Evolutionary conservation across 805 yeast species (phyloP).

Genomic region (Hanseniaspora pseudoguilliermondii): DNA sequence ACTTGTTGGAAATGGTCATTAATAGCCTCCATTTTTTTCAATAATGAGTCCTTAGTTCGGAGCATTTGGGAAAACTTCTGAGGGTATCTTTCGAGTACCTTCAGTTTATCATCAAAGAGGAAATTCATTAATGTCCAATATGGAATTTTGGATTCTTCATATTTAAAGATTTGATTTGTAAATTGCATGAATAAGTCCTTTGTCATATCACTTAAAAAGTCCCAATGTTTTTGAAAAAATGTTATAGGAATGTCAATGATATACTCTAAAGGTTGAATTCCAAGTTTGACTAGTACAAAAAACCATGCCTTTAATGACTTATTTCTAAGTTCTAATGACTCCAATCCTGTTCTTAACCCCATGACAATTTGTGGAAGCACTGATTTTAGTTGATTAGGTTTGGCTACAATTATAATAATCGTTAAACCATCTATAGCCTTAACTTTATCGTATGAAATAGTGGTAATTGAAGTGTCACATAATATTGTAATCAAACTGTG

Average conservation of each 20-base stretch:
- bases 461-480: conserved; percentile 57
- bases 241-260: conserved; percentile 66
- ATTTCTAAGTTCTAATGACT: conserved; percentile 44
- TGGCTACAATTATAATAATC: conserved; percentile 41
- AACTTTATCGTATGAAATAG: conserved; percentile 59
- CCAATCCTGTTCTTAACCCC: conserved; percentile 69
- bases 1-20: conserved; percentile 4
- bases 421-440: conserved; percentile 63
- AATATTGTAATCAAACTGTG: conserved; percentile 70
- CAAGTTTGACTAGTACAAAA: conserved; percentile 44
- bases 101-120: not conserved
- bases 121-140: conserved; percentile 5
- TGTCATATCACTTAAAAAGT: conserved; percentile 36
- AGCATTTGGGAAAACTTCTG: conserved; percentile 22
- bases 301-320: conserved; percentile 60
- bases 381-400: conserved; percentile 44
- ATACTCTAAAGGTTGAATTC: conserved; percentile 44
- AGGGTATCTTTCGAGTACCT: conserved; percentile 6
- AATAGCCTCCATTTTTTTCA: not conserved
- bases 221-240: conserved; percentile 58
- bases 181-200: conserved; percentile 32
- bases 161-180: conserved; percentile 14
- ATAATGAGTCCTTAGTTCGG: conserved; percentile 19
- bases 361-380: conserved; percentile 78
- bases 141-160: conserved; percentile 22